Conservation (phyloP, 2,329 filamentous ascomycete genomes). For the Pseudomassariella vexata region DNA sequence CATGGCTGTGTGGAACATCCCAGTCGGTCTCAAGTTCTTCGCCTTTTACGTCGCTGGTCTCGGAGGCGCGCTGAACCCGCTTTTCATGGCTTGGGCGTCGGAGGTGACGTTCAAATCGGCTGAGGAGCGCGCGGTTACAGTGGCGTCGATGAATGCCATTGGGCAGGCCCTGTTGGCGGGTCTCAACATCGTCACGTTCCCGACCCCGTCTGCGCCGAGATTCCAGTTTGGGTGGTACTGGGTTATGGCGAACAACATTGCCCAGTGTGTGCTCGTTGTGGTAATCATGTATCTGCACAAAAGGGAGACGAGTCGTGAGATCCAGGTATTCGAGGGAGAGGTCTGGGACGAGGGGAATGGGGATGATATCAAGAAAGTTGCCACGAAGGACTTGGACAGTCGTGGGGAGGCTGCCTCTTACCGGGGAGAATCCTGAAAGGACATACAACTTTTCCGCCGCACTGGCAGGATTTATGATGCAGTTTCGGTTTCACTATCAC, state of each 20-base stretch:
- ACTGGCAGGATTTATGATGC: too few relatives aligned
- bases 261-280: conserved; percentile 23
- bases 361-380: too few relatives aligned
- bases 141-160: conserved; percentile 36
- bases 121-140: conserved; percentile 34
- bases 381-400: too few relatives aligned
- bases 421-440: too few relatives aligned
- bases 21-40: too few relatives aligned
- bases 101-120: conserved; percentile 30
- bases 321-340: too few relatives aligned
- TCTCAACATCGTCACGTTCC: conserved; percentile 31
- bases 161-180: conserved; percentile 34
- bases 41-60: too few relatives aligned
- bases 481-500: too few relatives aligned
- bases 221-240: conserved; percentile 24
- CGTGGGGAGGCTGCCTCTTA: too few relatives aligned
- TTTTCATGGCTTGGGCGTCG: conserved; percentile 34
- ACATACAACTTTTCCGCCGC: too few relatives aligned
- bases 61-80: too few relatives aligned
- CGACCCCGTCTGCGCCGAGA: conserved; percentile 26
- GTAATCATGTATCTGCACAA: conserved; percentile 14
- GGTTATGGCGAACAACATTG: conserved; percentile 25
- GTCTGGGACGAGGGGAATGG: too few relatives aligned
- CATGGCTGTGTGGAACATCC: conserved; percentile 30
- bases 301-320: conserved; percentile 8